A percentile compares a stretch with the other conserved stretches of the same genome.
Conservation (phyloP, 192 early-diverging fungal genomes). For the Phycomyces nitens region DNA sequence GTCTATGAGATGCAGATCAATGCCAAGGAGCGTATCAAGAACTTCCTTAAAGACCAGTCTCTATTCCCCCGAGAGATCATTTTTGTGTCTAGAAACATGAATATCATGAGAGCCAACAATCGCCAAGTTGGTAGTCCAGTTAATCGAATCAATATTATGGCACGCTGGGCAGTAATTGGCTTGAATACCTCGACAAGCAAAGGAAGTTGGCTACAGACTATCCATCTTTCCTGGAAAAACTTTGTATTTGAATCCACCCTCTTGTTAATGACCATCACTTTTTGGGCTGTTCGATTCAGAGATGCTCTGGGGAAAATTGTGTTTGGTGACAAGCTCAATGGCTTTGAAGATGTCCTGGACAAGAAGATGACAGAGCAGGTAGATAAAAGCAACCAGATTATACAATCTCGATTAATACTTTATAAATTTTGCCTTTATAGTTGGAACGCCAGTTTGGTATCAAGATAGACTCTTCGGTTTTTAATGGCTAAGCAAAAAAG, state of each 20-base stretch:
- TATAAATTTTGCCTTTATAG: conserved; percentile 8
- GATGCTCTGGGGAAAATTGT: conserved; percentile 36
- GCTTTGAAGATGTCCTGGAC: conserved; percentile 77
- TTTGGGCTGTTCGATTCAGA: conserved; percentile 48
- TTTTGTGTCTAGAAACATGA: conserved; percentile 87
- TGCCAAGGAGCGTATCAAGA: conserved; percentile 66
- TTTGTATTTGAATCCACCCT: conserved; percentile 56
- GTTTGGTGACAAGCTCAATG: conserved; percentile 35
- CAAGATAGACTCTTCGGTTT: conserved; percentile 68
- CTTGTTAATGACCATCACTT: conserved; percentile 54
- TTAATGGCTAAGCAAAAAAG: conserved; percentile 54
- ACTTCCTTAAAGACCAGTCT: conserved; percentile 69
- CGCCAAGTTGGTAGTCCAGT: conserved; percentile 81
- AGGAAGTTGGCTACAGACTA: background rate
- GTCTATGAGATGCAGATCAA: conserved; percentile 73
- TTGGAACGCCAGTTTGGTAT: conserved; percentile 78
- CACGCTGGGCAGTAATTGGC: conserved; percentile 68
- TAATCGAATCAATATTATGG: conserved; percentile 84
- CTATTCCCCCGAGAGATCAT: conserved; percentile 84
- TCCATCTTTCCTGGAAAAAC: conserved; percentile 11
- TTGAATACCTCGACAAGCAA: conserved; percentile 21
- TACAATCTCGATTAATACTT: background rate
- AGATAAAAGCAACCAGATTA: background rate
- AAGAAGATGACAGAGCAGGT: conserved; percentile 58
- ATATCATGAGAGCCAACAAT: conserved; percentile 82